Conservation (phyloP, 2,329 filamentous ascomycete genomes). For the Fusarium avenaceum region DNA sequence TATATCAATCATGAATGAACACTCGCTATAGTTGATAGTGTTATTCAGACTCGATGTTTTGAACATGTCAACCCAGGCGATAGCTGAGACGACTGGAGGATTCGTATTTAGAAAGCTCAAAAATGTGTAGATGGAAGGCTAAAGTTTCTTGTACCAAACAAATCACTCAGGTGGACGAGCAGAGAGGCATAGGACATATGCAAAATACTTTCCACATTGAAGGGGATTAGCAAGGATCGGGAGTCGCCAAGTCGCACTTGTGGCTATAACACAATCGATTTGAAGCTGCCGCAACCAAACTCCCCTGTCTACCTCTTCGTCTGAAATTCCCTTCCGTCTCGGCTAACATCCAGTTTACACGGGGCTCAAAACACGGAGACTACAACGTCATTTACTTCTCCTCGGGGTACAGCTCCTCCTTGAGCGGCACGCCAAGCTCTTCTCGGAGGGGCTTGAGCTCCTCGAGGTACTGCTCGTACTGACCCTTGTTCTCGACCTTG, state of each 20-base stretch:
- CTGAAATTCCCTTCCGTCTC: constrained; percentile 47
- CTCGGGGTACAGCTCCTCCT: constrained; percentile 92
- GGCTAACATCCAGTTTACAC: constrained; percentile 56
- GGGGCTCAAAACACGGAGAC: constrained; percentile 40
- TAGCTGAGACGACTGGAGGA: too few species aligned
- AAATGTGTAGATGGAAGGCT: not conserved
- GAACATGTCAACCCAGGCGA: not conserved
- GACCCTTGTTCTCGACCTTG: constrained; percentile 98
- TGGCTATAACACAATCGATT: constrained; percentile 53
- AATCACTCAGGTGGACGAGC: constrained; percentile 16
- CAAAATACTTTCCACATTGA: constrained; percentile 42
- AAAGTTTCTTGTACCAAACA: not conserved
- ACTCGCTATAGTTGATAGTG: not conserved
- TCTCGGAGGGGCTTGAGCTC: constrained; percentile 93
- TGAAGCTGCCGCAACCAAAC: constrained; percentile 51
- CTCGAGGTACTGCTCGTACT: constrained; percentile 96
- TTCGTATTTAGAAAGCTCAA: not conserved
- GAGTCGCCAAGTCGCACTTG: constrained; percentile 43
- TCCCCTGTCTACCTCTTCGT: constrained; percentile 51
- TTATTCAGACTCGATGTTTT: not conserved
- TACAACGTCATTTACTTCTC: constrained; percentile 57
- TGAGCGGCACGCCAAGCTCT: constrained; percentile 91
- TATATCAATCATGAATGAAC: constrained; percentile 3
- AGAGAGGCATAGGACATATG: constrained; percentile 23
- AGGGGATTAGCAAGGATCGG: constrained; percentile 43